These are phyloP conservation scores for Suhomyces xylopsoci DNA, from an alignment of 805 yeast species.

Conservation along the genomic window DNA sequence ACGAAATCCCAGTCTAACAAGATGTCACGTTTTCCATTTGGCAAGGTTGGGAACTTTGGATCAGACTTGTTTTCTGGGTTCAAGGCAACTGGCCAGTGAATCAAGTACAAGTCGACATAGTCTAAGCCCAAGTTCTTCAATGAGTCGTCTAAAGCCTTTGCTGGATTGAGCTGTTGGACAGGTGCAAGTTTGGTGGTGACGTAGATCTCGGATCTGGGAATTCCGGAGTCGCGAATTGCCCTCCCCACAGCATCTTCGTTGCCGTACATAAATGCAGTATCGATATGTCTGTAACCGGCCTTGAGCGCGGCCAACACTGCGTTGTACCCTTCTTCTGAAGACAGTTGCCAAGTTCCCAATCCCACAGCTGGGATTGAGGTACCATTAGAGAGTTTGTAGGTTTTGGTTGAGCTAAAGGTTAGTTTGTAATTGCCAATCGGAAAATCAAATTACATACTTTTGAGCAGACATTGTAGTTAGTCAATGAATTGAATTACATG, in stretches of 20 bases:
- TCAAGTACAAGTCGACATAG: slow-evolving; percentile 71
- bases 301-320: slow-evolving; percentile 47
- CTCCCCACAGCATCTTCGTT: slow-evolving; percentile 65
- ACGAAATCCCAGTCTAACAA: slow-evolving; percentile 25
- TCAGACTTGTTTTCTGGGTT: slow-evolving; percentile 2
- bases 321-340: slow-evolving; percentile 9
- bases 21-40: slow-evolving; percentile 26
- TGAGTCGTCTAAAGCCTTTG: slow-evolving; percentile 52
- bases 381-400: slow-evolving; percentile 8
- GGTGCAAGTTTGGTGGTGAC: slow-evolving; percentile 70
- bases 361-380: slow-evolving; percentile 16
- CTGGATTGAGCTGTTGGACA: slow-evolving; percentile 50
- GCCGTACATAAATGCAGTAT: slow-evolving; percentile 65
- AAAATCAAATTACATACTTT: neutral
- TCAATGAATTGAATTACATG: neutral
- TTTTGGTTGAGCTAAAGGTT: slow-evolving; percentile 1
- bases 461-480: neutral
- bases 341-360: slow-evolving; percentile 18
- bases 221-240: slow-evolving; percentile 52
- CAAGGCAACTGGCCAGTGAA: slow-evolving; percentile 72
- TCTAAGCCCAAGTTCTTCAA: slow-evolving; percentile 62
- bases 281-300: slow-evolving; percentile 72
- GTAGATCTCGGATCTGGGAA: slow-evolving; percentile 61
- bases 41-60: slow-evolving; percentile 30
- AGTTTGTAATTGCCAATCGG: neutral